These are phyloP conservation scores for Passalora sequoiae DNA, from an alignment of 2,329 filamentous ascomycete species.

Conservation along the genomic window DNA sequence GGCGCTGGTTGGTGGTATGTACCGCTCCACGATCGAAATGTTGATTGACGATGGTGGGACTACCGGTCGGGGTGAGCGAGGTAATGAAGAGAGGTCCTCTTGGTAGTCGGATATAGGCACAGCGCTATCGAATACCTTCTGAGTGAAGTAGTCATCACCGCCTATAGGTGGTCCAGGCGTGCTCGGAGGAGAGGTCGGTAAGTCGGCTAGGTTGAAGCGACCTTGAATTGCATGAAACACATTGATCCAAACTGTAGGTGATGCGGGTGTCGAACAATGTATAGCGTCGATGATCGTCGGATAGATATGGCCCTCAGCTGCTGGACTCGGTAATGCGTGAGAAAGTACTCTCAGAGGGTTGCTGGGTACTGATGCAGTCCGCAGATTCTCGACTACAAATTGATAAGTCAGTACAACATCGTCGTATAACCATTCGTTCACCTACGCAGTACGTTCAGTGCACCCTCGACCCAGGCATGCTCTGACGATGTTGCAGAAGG, in stretches of 20 bases:
- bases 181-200: conserved; percentile 58
- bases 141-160: conserved; percentile 58
- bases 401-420: conserved; percentile 1
- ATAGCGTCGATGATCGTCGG: conserved; percentile 51
- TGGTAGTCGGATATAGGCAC: conserved; percentile 56
- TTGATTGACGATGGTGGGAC: conserved; percentile 58
- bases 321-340: conserved; percentile 56
- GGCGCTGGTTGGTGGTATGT: conserved; percentile 57
- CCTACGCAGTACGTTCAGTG: conserved; percentile 29
- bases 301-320: conserved; percentile 48
- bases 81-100: conserved; percentile 47
- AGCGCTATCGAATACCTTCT: conserved; percentile 57
- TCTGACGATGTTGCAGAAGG: not conserved
- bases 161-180: conserved; percentile 51
- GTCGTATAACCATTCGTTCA: conserved; percentile 6
- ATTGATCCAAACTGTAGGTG: conserved; percentile 56
- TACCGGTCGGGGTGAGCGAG: conserved; percentile 52
- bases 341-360: conserved; percentile 54
- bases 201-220: conserved; percentile 56
- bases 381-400: conserved; percentile 37
- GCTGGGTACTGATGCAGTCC: conserved; percentile 29
- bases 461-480: conserved; percentile 27
- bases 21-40: conserved; percentile 58
- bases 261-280: conserved; percentile 48
- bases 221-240: conserved; percentile 60